Conservation (phyloP, 2,329 filamentous ascomycete species). For the Penicillium paneum region DNA sequence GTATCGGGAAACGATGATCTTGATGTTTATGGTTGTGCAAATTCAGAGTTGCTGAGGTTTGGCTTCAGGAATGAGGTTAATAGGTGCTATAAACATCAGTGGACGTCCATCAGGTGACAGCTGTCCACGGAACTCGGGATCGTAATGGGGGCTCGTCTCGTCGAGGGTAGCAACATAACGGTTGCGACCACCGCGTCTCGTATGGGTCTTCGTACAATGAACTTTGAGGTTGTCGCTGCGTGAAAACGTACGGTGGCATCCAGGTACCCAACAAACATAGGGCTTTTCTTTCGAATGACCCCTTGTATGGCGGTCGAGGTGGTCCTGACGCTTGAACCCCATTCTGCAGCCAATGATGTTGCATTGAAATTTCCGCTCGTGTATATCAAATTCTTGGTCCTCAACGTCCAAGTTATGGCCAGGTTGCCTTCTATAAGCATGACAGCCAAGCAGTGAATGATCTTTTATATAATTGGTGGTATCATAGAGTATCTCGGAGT, state of each 20-base stretch:
- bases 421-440: too few relatives aligned
- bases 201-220: conserved; percentile 47
- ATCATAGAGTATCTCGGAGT: background rate
- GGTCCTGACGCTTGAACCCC: background rate
- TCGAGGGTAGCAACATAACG: conserved; percentile 47
- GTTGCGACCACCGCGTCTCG: conserved; percentile 45
- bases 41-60: too few relatives aligned
- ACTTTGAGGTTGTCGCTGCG: conserved; percentile 47
- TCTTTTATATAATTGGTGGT: background rate
- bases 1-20: too few relatives aligned
- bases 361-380: background rate
- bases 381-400: too few relatives aligned
- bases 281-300: conserved; percentile 46
- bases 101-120: conserved; percentile 14
- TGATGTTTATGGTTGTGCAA: too few relatives aligned
- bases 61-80: too few relatives aligned
- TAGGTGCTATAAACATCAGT: too few relatives aligned
- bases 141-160: conserved; percentile 41
- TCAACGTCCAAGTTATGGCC: too few relatives aligned
- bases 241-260: conserved; percentile 42
- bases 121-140: conserved; percentile 44
- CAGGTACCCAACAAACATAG: conserved; percentile 45
- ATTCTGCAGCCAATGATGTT: background rate
- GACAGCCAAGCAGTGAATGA: background rate
- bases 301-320: background rate